These are phyloP conservation scores for Psidium guajava DNA, from an alignment of 345 rosid species.

Conservation along the genomic window DNA sequence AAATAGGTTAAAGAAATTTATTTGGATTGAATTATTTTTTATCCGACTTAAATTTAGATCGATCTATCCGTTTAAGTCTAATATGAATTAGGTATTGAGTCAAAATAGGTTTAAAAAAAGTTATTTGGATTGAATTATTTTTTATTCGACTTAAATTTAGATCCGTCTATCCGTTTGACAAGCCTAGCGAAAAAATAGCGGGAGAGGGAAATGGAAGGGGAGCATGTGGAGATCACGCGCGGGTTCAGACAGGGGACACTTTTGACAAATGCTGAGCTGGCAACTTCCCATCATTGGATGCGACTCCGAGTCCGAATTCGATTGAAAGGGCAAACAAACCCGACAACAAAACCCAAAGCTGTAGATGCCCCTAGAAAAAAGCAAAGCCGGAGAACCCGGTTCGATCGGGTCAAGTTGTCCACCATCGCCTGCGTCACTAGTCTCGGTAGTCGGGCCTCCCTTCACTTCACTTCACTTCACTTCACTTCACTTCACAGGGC, in stretches of 20 bases:
- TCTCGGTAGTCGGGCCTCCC: not conserved
- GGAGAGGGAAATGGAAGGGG: not conserved
- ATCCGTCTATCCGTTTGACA: no score
- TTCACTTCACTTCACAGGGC: not conserved
- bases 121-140: no score
- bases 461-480: no score
- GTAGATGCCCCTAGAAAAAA: not conserved
- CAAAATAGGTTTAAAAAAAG: no score
- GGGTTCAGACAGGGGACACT: not conserved
- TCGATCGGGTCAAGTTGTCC: not conserved
- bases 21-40: no score
- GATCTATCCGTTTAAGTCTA: no score
- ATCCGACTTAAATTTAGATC: no score
- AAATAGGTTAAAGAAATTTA: no score
- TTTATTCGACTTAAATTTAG: no score
- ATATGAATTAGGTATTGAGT: no score
- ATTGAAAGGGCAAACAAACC: not conserved
- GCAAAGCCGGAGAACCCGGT: not conserved
- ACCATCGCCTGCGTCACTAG: not conserved
- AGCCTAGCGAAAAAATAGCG: fast-evolving
- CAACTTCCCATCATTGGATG: not conserved
- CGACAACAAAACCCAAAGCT: not conserved
- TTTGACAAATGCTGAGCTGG: not conserved
- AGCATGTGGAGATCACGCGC: not conserved
- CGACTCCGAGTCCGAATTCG: not conserved